Base-by-base conservation (phyloP, 768 basidiomycete species). In the Clathrus columnatus region DNA sequence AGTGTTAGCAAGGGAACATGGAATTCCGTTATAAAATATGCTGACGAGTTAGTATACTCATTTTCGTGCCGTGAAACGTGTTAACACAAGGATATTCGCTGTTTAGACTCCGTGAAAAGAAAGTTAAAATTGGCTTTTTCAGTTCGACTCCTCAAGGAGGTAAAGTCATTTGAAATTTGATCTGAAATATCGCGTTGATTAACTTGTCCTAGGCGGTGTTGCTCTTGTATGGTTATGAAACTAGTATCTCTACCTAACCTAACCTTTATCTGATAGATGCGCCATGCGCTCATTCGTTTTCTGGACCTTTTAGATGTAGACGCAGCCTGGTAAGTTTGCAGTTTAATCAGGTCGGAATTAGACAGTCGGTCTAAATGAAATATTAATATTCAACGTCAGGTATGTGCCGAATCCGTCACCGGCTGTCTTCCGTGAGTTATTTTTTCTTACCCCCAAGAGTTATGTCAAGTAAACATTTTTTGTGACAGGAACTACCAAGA, bases 121-220 rank as follows among this genome's bases (percentile, higher is more conserved):
- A 92, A 59, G 73, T 90, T 66, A 91, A 88, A 69, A 88, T 95
- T 60, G 86, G 85, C 21, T 95, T 95, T 79, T 95, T 95, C 72
- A 91, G 88, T 26, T 92, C 91, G 8, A 97, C 94, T 5, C 93
- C 93, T 10, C 91, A 95, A 73, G 93, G 93, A 75, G 84, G 87
- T 86, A 69, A 64, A 78, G 65, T 50, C 41, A 59, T 57, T 51
- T 50, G 49, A 26, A 11, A 29, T 36, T 41, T 52, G 26, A 11
- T 43, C 21, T 29, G n/a, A 20, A 17, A 16, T 21, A 14, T 58
- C 51, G 61, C 61, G 54, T 59, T 32, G 62, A 51, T 61, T 49
- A 30, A 48, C 52, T 29, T 51, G 44, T 26, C 65, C 54, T 67
- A 83, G 91, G 93, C 65, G 93, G 94, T 67, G 94, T 97, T 59